A percentile compares a stretch with the other conserved stretches of the same genome.
These are phyloP conservation scores for Apiotrichum gracile DNA, from an alignment of 1,284 basidiomycete genomes.

Conservation along the genomic window DNA sequence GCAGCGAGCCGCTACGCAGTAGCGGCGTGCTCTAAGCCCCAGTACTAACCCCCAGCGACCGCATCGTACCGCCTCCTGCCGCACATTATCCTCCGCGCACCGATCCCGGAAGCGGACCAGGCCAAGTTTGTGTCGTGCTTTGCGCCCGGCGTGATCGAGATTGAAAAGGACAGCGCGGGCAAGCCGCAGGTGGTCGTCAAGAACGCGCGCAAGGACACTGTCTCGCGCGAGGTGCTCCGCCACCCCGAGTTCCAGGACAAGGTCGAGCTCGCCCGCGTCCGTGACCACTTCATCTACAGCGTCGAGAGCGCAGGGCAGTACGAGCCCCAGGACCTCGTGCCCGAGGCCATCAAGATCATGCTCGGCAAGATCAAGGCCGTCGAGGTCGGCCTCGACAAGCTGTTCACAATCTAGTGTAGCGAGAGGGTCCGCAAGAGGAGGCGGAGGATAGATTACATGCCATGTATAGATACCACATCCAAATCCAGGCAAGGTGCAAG, in stretches of 20 bases:
- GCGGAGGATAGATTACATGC: constrained; percentile 5
- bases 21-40: not conserved
- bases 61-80: constrained; percentile 93
- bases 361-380: constrained; percentile 62
- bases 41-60: constrained; percentile 58
- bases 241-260: constrained; percentile 84
- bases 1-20: too few relatives aligned
- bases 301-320: constrained; percentile 89
- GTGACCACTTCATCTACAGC: constrained; percentile 90
- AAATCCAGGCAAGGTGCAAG: too few relatives aligned
- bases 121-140: constrained; percentile 85
- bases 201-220: constrained; percentile 71
- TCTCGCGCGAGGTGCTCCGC: constrained; percentile 86
- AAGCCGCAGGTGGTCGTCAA: constrained; percentile 54
- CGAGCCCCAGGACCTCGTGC: constrained; percentile 73
- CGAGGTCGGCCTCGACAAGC: constrained; percentile 43
- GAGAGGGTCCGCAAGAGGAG: too few relatives aligned
- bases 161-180: constrained; percentile 51
- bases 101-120: constrained; percentile 56
- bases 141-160: constrained; percentile 76
- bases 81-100: constrained; percentile 69
- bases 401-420: constrained; percentile 8
- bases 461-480: constrained; percentile 1
- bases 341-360: constrained; percentile 77
- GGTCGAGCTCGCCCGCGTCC: constrained; percentile 75